Percentiles rank a stretch among this genome's conserved stretches.
Evolutionary conservation across 2,329 filamentous ascomycete genomes (phyloP).

Genomic region (Fusarium albosuccineum): DNA sequence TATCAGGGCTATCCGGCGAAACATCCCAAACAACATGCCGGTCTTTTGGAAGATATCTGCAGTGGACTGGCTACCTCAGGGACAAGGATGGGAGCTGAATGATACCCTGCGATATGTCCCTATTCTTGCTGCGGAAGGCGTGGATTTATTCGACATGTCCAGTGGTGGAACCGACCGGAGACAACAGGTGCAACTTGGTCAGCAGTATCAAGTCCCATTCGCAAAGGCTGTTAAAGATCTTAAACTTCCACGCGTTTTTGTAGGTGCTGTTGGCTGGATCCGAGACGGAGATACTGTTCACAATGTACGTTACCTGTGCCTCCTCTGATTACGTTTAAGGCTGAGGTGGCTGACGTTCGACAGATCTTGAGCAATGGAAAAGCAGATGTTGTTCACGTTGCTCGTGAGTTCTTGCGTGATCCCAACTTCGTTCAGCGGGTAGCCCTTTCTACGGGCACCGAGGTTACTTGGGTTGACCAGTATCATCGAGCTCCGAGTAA

Average conservation of each 20-base stretch:
- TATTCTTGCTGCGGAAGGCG: neutral
- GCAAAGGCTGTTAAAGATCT: neutral
- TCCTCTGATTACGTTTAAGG: too few relatives aligned
- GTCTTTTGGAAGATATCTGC: neutral
- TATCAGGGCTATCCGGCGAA: neutral
- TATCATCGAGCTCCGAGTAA: slow-evolving; percentile 4
- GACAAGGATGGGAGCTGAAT: neutral
- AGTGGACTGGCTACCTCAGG: neutral
- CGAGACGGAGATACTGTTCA: slow-evolving; percentile 3
- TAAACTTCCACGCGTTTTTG: neutral
- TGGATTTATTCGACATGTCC: neutral
- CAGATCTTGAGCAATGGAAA: neutral
- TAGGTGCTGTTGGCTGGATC: neutral
- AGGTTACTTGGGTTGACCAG: slow-evolving; percentile 3
- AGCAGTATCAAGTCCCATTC: neutral
- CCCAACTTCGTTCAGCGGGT: slow-evolving; percentile 3
- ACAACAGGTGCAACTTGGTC: neutral
- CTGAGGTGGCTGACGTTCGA: neutral
- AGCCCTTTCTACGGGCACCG: neutral
- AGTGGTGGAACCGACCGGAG: neutral
- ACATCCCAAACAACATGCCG: neutral
- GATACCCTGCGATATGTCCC: neutral
- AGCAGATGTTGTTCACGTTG: slow-evolving; percentile 1
- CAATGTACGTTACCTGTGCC: neutral
- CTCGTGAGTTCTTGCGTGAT: slow-evolving; percentile 1